Evolutionary conservation across 495 filamentous ascomycete species (phyloP).

Genomic region (Aspergillus nanangensis): DNA sequence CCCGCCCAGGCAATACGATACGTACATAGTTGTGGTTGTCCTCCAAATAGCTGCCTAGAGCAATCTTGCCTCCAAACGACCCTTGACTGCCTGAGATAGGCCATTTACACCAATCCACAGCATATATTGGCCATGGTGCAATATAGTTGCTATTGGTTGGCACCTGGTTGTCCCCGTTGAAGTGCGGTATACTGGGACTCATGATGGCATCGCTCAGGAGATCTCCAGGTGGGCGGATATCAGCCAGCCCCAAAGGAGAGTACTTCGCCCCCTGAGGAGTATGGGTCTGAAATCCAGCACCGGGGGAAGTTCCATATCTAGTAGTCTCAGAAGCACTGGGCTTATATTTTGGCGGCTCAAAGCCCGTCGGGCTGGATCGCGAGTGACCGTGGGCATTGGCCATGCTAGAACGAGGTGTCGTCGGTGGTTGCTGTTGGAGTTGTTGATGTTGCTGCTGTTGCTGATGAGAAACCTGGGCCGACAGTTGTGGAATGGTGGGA

Average conservation of each 20-base stretch:
- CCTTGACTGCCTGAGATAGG: constrained; percentile 60
- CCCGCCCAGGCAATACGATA: background rate
- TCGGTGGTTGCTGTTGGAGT: constrained; percentile 50
- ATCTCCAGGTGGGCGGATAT: constrained; percentile 78
- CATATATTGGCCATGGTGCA: constrained; percentile 92
- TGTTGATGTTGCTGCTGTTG: constrained; percentile 25
- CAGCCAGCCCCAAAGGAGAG: constrained; percentile 83
- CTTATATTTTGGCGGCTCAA: constrained; percentile 66
- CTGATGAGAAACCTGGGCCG: constrained; percentile 28
- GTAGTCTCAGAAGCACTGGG: constrained; percentile 63
- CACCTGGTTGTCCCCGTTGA: constrained; percentile 44
- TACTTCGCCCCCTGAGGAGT: constrained; percentile 70
- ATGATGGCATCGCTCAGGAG: constrained; percentile 61
- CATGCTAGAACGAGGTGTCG: constrained; percentile 61
- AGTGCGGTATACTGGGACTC: constrained; percentile 32
- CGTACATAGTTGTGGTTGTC: constrained; percentile 96
- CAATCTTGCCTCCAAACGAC: constrained; percentile 82
- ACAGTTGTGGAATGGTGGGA: constrained; percentile 64
- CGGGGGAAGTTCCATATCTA: constrained; percentile 66
- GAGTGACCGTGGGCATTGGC: constrained; percentile 69
- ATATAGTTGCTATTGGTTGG: constrained; percentile 82
- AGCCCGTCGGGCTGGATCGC: constrained; percentile 77
- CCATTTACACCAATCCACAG: constrained; percentile 99
- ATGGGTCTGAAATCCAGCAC: constrained; percentile 61
- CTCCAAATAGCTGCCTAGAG: constrained; percentile 92